phyloP scores from a whole-genome alignment of 805 yeast genomes.

The Starmerella vaccinii region DNA sequence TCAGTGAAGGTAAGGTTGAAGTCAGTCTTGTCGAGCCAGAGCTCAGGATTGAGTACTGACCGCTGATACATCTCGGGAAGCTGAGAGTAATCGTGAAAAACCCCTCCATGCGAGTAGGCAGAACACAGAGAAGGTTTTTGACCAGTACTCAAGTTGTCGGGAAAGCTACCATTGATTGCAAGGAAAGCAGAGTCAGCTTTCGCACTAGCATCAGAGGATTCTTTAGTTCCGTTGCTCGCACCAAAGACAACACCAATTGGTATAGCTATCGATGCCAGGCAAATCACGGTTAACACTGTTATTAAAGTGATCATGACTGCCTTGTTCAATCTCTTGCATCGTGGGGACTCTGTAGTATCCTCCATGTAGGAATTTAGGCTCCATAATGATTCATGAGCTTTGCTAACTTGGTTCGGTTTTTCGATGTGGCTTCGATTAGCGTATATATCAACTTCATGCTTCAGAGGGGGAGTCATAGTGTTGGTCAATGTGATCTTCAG shows the following conservation, averaged over 20 bases:
- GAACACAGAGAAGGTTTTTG: not conserved
- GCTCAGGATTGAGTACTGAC: slow-evolving; percentile 11
- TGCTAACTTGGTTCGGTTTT: not conserved
- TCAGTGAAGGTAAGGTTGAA: slow-evolving; percentile 32
- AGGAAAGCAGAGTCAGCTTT: not conserved
- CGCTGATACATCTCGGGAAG: not conserved
- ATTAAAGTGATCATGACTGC: not conserved
- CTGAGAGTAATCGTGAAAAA: not conserved
- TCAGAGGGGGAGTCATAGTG: not conserved
- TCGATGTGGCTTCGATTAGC: too few relatives aligned
- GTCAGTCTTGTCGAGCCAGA: slow-evolving; percentile 30
- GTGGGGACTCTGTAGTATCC: not conserved
- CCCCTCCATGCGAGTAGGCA: not conserved
- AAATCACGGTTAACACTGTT: not conserved
- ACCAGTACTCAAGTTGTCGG: not conserved
- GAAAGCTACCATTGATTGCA: not conserved
- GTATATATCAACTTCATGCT: not conserved
- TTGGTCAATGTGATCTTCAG: too few relatives aligned
- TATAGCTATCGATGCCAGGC: not conserved
- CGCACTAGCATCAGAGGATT: not conserved
- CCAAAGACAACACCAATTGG: not conserved
- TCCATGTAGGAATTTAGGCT: not conserved
- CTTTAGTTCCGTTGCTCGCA: not conserved
- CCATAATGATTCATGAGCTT: not conserved
- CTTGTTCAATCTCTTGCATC: not conserved